Evolutionary conservation across 139 green algal species (phyloP).

Genomic region (Picocystis salinarum): DNA sequence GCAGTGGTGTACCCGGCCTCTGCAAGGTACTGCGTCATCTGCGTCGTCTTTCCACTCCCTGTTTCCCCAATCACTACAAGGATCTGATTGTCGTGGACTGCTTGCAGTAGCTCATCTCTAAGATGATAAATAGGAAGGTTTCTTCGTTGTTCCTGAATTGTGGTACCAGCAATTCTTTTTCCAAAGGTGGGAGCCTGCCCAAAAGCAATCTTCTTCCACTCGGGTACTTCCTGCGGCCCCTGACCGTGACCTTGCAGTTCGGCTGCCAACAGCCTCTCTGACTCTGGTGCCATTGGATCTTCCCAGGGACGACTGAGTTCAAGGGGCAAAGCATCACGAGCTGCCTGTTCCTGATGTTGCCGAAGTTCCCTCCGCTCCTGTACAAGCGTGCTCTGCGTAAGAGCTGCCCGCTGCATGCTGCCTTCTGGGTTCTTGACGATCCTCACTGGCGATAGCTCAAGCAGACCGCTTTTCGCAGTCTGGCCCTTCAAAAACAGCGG

Average conservation of each 20-base stretch:
- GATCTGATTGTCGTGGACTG: slow-evolving; percentile 67
- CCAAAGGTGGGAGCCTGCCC: slow-evolving; percentile 80
- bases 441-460: slow-evolving; percentile 81
- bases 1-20: slow-evolving; percentile 57
- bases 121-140: slow-evolving; percentile 88
- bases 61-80: slow-evolving; percentile 82
- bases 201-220: slow-evolving; percentile 47
- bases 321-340: slow-evolving; percentile 78
- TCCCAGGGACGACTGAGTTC: slow-evolving; percentile 89
- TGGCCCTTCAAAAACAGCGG: slow-evolving; percentile 72
- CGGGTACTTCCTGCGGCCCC: slow-evolving; percentile 17
- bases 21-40: slow-evolving; percentile 94
- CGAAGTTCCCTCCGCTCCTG: slow-evolving; percentile 93
- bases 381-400: slow-evolving; percentile 76
- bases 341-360: slow-evolving; percentile 82
- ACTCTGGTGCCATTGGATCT: slow-evolving; percentile 72
- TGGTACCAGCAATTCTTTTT: slow-evolving; percentile 36
- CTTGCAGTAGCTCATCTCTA: slow-evolving; percentile 69
- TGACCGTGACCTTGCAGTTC: slow-evolving; percentile 65
- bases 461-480: slow-evolving; percentile 21
- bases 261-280: slow-evolving; percentile 42
- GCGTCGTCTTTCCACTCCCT: slow-evolving; percentile 88
- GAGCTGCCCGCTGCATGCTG: slow-evolving; percentile 82
- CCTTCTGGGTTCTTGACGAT: slow-evolving; percentile 98
- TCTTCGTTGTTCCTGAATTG: slow-evolving; percentile 87